Evolutionary conservation across 495 filamentous ascomycete species (phyloP), one percentile per base, ranked within the genome.

Genomic region (Aspergillus nanangensis): DNA sequence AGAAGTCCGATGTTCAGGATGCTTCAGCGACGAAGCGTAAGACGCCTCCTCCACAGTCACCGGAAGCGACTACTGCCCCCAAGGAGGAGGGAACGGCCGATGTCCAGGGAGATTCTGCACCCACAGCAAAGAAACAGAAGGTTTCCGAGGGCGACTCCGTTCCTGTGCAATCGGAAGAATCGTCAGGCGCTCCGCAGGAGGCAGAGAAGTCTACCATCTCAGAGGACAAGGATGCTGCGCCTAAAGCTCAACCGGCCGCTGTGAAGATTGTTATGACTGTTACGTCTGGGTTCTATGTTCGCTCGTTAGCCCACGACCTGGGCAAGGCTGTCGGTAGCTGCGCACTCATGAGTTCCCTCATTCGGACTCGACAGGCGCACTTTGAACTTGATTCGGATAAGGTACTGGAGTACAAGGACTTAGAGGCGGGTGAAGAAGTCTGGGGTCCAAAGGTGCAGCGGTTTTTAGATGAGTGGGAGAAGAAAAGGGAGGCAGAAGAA

Each of bases 201-300:
- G 47, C 34, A 22, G 57, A 50, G 14, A 38, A 57, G 13, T 35
- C 45, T 11, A 25, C 59, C 15, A 31, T 32, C 13, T 22, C 45
- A 14, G 36, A 57, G 47, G 58, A 66, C 36, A 53, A 22, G 18
- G 31, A 33, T 13, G 19, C 38, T 14, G 1, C 19, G 14, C 49
- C 51, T 15, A 47, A 50, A 38, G 51, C 59, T 17, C 69, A 44
- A 7, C 81, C 85, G 7, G 80, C 89, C 2, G 91, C 90, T 7
- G 83, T 81, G 32, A 86, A 78, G 60, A 78, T 99, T 39, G 80
- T 82, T 44, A 89, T 99, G 87, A 95, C 86, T 1, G 93, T 96
- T 32, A 84, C 90, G 4, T 95, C 90, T 3, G 93, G 93, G 33
- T 99, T 97, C 74, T 99, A 99, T 66, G 93, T 99, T 32, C 87